These are phyloP conservation scores for Penicillium coffeae DNA, from an alignment of 495 filamentous ascomycete genomes.

Conservation along the genomic window DNA sequence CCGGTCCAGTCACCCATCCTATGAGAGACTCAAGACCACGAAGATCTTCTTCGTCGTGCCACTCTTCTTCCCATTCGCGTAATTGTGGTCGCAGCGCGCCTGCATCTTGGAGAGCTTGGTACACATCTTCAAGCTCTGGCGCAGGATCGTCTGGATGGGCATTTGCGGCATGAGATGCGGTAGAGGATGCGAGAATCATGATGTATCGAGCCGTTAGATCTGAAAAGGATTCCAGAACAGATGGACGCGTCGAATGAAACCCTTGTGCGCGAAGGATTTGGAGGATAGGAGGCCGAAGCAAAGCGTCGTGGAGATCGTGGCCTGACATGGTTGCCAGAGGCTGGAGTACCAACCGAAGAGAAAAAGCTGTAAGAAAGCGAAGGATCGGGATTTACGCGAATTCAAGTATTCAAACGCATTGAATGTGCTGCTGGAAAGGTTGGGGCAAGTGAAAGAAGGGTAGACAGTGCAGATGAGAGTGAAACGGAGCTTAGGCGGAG, in stretches of 20 bases:
- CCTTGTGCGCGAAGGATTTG: constrained; percentile 85
- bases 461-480: neutral
- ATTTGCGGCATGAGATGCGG: constrained; percentile 57
- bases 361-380: neutral
- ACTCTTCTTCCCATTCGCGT: constrained; percentile 54
- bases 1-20: constrained; percentile 64
- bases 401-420: neutral
- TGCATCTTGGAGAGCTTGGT: constrained; percentile 73
- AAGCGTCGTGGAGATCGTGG: constrained; percentile 61
- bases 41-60: constrained; percentile 63
- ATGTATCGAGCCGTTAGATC: constrained; percentile 75
- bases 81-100: constrained; percentile 64
- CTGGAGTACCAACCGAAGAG: no score
- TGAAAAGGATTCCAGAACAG: constrained; percentile 72
- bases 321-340: constrained; percentile 31
- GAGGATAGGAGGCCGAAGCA: constrained; percentile 76
- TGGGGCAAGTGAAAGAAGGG: neutral
- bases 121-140: constrained; percentile 68
- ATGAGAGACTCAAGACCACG: constrained; percentile 69
- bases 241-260: constrained; percentile 70
- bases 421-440: neutral
- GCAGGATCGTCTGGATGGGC: constrained; percentile 46
- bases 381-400: no score
- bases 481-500: neutral
- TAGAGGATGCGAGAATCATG: constrained; percentile 58